Percentiles rank a stretch among this genome's conserved stretches.
Conservation (phyloP, 2,329 filamentous ascomycete species). For the Cladosporium phlei region DNA sequence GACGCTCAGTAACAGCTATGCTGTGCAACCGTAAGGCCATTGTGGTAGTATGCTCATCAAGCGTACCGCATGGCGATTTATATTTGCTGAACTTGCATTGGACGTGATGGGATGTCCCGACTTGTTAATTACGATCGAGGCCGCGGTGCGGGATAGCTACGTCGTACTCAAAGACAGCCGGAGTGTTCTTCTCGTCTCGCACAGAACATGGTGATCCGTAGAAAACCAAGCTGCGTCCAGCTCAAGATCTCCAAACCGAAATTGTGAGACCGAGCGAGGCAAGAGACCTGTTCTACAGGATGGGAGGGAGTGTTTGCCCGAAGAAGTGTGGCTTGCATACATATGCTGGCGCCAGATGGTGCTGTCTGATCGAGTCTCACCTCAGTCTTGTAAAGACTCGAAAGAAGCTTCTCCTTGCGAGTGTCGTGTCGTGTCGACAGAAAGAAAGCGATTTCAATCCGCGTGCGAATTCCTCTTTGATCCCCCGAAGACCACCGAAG, state of each 20-base stretch:
- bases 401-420: not conserved
- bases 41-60: too few species aligned
- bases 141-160: conserved; percentile 12
- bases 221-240: conserved; percentile 7
- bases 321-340: not conserved
- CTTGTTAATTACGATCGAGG: conserved; percentile 16
- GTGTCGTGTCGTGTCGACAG: not conserved
- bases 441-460: not conserved
- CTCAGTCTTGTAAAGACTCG: not conserved
- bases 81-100: too few species aligned
- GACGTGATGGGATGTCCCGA: conserved; percentile 6
- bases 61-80: too few species aligned
- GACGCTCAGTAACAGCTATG: too few species aligned
- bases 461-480: conserved; percentile 3
- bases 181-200: conserved; percentile 14
- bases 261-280: conserved; percentile 16
- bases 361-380: not conserved
- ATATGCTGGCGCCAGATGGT: not conserved
- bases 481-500: too few species aligned
- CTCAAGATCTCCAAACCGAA: conserved; percentile 14
- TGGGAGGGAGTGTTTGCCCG: not conserved
- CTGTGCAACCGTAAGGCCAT: too few species aligned
- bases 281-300: conserved; percentile 9
- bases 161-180: conserved; percentile 17
- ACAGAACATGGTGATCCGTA: conserved; percentile 1